Evolutionary conservation across 2,329 filamentous ascomycete species (phyloP), one percentile per base, ranked within the genome.

Genomic region (Ophiostoma sp.): DNA sequence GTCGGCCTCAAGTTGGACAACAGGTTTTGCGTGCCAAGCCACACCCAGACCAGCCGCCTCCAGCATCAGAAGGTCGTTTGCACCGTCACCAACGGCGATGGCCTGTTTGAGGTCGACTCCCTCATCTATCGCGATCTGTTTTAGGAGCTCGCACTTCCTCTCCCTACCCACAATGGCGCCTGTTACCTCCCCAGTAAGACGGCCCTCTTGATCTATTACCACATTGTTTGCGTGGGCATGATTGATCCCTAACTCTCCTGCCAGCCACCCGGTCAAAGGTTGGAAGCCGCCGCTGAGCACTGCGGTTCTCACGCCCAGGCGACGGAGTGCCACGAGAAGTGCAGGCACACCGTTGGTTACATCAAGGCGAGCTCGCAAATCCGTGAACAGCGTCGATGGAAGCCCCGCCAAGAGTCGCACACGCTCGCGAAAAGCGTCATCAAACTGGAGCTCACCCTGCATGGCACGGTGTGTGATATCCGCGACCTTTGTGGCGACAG

Each of bases 401-500:
- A 98, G 90, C 42, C 95, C 95, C 78, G 91, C 92, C 55, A 99
- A 88, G 59, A 98, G 86, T 55, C 87, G 87, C 36, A 97, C 94
- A 25, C 96, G 89, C 80, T 93, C 93, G 73, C 91, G 90, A 79
- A 99, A 90, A 0, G 93, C 95, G 0, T 89, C 88, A 70, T 95
- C 91, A 78, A 99, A 99, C 81, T 98, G 95, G 48, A 98, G 86
- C 84, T 98, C 95, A 74, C 96, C 96, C 77, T 95, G 91, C 96
- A 99, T 99, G 48, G 96, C 95, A 45, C 94, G 92, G 74, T 92
- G 91, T 0, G 96, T 99, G 77, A 99, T 98, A 78, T 91, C 90
- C 11, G 94, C 92, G 52, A 99, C 95, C 78, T 93, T 86, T 71
- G 90, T 90, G 78, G 93, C 90, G n/a, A 97, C 88, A 70, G 94